phyloP scores from a whole-genome alignment of 768 basidiomycete genomes.

The Dioszegia hungarica region DNA sequence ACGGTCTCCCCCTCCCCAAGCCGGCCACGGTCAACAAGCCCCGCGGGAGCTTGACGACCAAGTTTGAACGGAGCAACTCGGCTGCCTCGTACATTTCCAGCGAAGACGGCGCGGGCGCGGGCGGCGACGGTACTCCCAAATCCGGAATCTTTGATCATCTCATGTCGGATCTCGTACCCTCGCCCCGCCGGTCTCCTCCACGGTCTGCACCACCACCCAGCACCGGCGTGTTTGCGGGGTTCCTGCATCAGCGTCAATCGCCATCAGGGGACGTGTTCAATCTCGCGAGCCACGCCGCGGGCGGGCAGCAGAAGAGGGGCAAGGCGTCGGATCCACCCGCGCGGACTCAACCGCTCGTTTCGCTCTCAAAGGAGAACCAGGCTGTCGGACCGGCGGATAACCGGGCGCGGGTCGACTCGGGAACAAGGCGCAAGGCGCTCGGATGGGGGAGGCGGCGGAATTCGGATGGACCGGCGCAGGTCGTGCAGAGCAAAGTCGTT shows the following conservation, averaged over 20 bases:
- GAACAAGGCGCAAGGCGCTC: slow-evolving; percentile 27
- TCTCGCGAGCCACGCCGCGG: background rate
- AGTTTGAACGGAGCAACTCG: slow-evolving; percentile 41
- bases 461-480: slow-evolving; percentile 28
- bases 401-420: slow-evolving; percentile 25
- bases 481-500: background rate
- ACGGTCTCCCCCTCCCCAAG: slow-evolving; percentile 27
- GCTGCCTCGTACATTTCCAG: slow-evolving; percentile 14
- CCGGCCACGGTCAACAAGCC: slow-evolving; percentile 1
- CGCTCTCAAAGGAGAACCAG: background rate
- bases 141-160: background rate
- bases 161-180: slow-evolving; percentile 9
- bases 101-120: slow-evolving; percentile 8
- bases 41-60: slow-evolving; percentile 23
- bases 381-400: background rate
- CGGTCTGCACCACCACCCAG: background rate
- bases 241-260: slow-evolving; percentile 5
- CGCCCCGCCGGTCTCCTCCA: background rate
- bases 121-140: background rate
- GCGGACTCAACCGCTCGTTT: background rate
- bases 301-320: background rate
- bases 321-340: slow-evolving; percentile 1
- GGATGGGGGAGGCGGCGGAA: slow-evolving; percentile 37
- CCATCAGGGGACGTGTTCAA: background rate
- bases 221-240: slow-evolving; percentile 20